Conservation (phyloP, 768 basidiomycete genomes). For the Mycena olivaceomarginata region DNA sequence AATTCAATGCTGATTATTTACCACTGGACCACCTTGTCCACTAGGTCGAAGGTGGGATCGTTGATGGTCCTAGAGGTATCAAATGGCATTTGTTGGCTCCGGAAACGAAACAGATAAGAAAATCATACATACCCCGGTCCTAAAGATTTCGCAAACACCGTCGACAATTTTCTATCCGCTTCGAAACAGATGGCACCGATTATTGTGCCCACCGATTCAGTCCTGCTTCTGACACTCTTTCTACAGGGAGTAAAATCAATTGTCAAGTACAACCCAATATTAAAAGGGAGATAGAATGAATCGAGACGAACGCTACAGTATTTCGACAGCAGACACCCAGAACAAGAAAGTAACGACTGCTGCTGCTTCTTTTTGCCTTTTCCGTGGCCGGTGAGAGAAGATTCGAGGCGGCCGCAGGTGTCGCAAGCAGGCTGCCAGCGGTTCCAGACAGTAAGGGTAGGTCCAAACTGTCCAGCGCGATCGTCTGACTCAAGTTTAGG, state of each 20-base stretch:
- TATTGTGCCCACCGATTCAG: slow-evolving; percentile 12
- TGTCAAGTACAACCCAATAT: neutral
- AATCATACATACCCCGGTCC: neutral
- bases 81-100: neutral
- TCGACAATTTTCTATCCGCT: slow-evolving; percentile 22
- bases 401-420: slow-evolving; percentile 17
- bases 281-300: neutral
- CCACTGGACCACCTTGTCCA: slow-evolving; percentile 21
- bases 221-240: slow-evolving; percentile 26
- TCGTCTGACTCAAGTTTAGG: too few species aligned
- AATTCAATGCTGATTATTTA: neutral
- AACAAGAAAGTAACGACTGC: slow-evolving; percentile 9
- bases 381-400: neutral
- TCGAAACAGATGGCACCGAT: slow-evolving; percentile 28
- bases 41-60: slow-evolving; percentile 2
- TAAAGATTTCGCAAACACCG: slow-evolving; percentile 17
- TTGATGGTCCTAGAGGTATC: slow-evolving; percentile 9
- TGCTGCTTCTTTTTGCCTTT: neutral
- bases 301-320: slow-evolving; percentile 14
- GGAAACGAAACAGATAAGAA: neutral
- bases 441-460: neutral
- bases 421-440: slow-evolving; percentile 19
- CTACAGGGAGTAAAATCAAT: neutral
- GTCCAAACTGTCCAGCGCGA: too few species aligned
- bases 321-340: slow-evolving; percentile 12